Conservation (phyloP, 306 rosid genomes). For the Fagus crenata region DNA sequence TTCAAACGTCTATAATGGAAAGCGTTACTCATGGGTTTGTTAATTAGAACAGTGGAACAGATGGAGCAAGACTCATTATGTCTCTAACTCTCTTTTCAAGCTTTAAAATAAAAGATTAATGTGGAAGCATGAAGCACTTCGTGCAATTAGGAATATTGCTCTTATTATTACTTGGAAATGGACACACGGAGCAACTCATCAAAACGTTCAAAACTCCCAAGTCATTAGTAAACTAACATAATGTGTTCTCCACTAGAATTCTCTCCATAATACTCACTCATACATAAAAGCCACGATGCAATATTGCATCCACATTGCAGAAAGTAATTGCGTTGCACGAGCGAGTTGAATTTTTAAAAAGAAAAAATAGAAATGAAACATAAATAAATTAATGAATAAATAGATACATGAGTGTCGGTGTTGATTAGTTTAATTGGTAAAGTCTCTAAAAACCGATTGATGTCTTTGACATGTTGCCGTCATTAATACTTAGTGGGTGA, state of each 20-base stretch:
- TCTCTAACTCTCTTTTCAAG: background rate
- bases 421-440: too few relatives aligned
- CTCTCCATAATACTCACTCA: background rate
- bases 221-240: slow-evolving; percentile 29
- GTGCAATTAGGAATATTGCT: slow-evolving; percentile 29
- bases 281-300: background rate
- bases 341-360: background rate
- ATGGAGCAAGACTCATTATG: slow-evolving; percentile 13
- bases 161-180: slow-evolving; percentile 43
- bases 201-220: slow-evolving; percentile 5
- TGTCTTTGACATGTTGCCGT: too few relatives aligned
- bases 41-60: slow-evolving; percentile 15
- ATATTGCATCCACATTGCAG: background rate
- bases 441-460: too few relatives aligned
- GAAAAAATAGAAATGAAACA: background rate
- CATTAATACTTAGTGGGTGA: slow-evolving; percentile 23
- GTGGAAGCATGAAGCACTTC: slow-evolving; percentile 33
- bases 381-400: background rate
- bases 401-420: too few relatives aligned
- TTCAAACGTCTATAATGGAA: slow-evolving; percentile 31
- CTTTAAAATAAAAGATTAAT: slow-evolving; percentile 25
- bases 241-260: slow-evolving; percentile 37
- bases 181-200: slow-evolving; percentile 51
- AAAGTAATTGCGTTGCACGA: slow-evolving; percentile 6
- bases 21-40: slow-evolving; percentile 26